Percentiles rank a stretch among this genome's conserved stretches.
Evolutionary conservation across 2,329 filamentous ascomycete species (phyloP).

Genomic region (Sclerotinia minor): DNA sequence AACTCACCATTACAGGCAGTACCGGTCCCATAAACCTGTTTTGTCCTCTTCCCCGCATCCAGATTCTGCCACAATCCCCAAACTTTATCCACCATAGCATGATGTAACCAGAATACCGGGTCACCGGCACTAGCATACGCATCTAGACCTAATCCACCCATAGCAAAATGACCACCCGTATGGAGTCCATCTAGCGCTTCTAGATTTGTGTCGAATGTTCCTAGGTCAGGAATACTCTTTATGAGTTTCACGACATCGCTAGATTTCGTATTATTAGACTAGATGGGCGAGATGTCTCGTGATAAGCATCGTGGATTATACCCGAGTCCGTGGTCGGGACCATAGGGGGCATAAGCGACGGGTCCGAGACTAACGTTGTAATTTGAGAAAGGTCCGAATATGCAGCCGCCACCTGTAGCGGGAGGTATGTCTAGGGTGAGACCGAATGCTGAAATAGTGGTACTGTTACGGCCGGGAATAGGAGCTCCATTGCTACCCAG

Average conservation of each 20-base stretch:
- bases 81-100: constrained; percentile 48
- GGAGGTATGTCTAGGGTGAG: constrained; percentile 44
- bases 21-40: constrained; percentile 20
- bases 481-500: constrained; percentile 51
- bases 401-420: constrained; percentile 58
- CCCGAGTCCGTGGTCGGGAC: constrained; percentile 3
- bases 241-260: constrained; percentile 7
- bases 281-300: not conserved
- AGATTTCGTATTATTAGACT: constrained; percentile 8
- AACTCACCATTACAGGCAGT: constrained; percentile 12
- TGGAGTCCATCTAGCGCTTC: constrained; percentile 18
- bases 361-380: constrained; percentile 19
- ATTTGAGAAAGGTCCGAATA: constrained; percentile 13
- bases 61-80: constrained; percentile 51
- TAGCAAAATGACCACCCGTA: constrained; percentile 12
- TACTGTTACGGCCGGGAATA: constrained; percentile 37
- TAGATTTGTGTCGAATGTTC: not conserved
- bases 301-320: constrained; percentile 21
- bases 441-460: constrained; percentile 33
- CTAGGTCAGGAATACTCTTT: not conserved
- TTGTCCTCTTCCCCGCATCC: constrained; percentile 30
- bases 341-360: not conserved
- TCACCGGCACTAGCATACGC: constrained; percentile 47
- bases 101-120: constrained; percentile 49
- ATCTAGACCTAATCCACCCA: constrained; percentile 36